Evolutionary conservation across 768 basidiomycete species (phyloP), one percentile per base, ranked within the genome.

Genomic region (Pholiota conissans): DNA sequence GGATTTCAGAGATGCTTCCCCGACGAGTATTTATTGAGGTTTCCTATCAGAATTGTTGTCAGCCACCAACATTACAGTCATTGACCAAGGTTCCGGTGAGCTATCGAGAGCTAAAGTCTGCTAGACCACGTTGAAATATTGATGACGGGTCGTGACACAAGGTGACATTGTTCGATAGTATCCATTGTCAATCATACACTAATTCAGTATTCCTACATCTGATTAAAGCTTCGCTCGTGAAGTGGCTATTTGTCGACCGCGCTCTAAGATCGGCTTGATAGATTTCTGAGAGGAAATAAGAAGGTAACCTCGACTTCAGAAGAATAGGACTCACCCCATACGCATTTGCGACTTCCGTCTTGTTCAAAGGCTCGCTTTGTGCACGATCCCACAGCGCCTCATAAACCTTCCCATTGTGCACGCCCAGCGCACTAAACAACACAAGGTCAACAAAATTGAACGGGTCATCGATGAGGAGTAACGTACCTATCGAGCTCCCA

Each of bases 401-500:
- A 54, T 91, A 91, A 13, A 84, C 87, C 11, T 75, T 79, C 2
- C 89, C 90, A 61, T 85, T 76, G 51, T 77, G 77, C 2, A 84
- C 81, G 1, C 89, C 89, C 20, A 90, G 71, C 0, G 85, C 83
- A 67, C 87, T 87, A 45, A 0, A 47, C 1, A 24, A 9, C 5
- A 24, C 1, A 11, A 42, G 55, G 16, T 37, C 49, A 52, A 27
- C 39, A 22, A 26, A 34, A 26, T 30, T 37, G 6, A 28, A 49
- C n/a, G n/a, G n/a, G n/a, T n/a, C 47, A 29, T 14, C 10, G 39
- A 3, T 55, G 30, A 32, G 18, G 20, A 14, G 28, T n/a, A 39
- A 49, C 74, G 14, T 49, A 84, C 84, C 86, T 87, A 61, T 90
- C 81, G 16, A 91, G 72, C 51, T 89, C 83, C 85, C 87, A 91